phyloP scores from a whole-genome alignment of 1,139 yeast genomes.

The Ogataea hybrid region DNA sequence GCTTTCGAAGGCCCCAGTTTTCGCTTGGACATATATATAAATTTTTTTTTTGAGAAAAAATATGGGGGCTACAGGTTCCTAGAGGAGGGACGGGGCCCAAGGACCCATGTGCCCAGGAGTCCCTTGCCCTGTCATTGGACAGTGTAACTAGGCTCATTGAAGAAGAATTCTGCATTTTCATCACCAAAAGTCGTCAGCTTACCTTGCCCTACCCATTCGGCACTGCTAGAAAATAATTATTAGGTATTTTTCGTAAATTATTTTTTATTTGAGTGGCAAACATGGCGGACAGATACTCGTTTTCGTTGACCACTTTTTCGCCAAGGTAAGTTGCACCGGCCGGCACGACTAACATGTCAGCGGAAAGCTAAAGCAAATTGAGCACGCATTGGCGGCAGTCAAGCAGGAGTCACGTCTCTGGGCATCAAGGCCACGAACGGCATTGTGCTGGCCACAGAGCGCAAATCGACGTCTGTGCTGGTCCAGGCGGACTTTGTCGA shows the following conservation, averaged over 20 bases:
- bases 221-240: too few species aligned
- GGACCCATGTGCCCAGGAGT: too few species aligned
- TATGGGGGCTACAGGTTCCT: neutral
- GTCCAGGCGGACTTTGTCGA: constrained; percentile 72
- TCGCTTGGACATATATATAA: constrained; percentile 5
- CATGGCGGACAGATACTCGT: constrained; percentile 98
- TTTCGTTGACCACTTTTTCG: constrained; percentile 93
- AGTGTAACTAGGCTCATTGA: too few species aligned
- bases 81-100: too few species aligned
- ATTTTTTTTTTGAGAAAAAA: constrained; percentile 1
- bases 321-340: constrained; percentile 67
- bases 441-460: constrained; percentile 94
- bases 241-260: neutral
- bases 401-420: constrained; percentile 97
- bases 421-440: constrained; percentile 98
- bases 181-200: too few species aligned
- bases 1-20: constrained; percentile 2
- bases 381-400: constrained; percentile 95
- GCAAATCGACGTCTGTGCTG: constrained; percentile 79
- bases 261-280: constrained; percentile 12
- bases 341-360: constrained; percentile 37
- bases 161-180: too few species aligned
- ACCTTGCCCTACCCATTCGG: too few species aligned
- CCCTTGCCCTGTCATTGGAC: too few species aligned
- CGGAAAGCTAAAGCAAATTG: constrained; percentile 97